Evolutionary conservation across 2,329 filamentous ascomycete genomes (phyloP), one percentile per base, ranked within the genome.

Genomic region (Aspergillus sp.): DNA sequence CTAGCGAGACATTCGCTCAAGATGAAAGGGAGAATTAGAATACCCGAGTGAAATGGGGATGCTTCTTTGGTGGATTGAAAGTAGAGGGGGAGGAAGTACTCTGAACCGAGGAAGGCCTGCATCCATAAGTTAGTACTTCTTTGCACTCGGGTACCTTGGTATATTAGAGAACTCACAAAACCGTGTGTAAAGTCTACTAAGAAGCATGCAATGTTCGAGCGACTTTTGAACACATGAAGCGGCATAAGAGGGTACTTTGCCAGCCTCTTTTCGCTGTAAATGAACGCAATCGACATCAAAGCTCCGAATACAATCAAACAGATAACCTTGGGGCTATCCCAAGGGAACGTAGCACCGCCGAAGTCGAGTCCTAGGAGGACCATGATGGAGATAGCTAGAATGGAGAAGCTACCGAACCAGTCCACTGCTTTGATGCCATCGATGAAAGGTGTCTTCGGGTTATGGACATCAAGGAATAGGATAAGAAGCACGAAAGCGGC

Each of bases 21-120:
- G 20, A 83, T 84, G 41, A 87, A 82, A 0, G 89, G 87, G 0
- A 91, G 77, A 2, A 89, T 78, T 12, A 88, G 80, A 0, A 69
- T 63, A 65, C 80, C 81, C 0, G 85, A 89, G n/a, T 78, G 77
- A 34, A 89, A 75, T 0, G 87, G 85, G 0, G 80, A 80, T 1
- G 83, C 84, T 51, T 81, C 80, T 2, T 87, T 80, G 0, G 87
- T 88, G 3, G 86, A 82, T 69, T 93, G 89, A 54, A 90, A 87
- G 73, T 88, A 92, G 0, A 91, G 79, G 0, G 89, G 89, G 24
- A 91, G 77, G 66, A 89, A 92, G 72, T 90, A 92, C 50, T 86
- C 83, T 1, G 80, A 80, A 0, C 82, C 84, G 41, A 89, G 87
- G 70, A 88, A 89, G 34, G 85, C 82, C 66, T 86, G 77, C 56